Base-by-base conservation (phyloP, 495 filamentous ascomycete genomes). In the Talaromyces borbonicus region DNA sequence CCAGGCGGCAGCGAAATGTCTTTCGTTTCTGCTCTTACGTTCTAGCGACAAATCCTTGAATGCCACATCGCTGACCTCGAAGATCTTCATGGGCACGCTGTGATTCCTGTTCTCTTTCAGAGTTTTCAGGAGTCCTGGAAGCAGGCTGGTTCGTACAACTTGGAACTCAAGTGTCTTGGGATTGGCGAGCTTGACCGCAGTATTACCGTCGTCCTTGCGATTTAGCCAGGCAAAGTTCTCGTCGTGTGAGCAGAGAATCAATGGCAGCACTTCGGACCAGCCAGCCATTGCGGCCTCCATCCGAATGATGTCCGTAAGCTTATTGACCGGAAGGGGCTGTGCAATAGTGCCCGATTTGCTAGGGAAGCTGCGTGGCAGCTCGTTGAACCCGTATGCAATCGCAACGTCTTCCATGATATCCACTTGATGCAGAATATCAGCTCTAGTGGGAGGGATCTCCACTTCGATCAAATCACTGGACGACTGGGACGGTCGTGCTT, bases 401-500 rank as follows among this genome's bases (percentile, higher is more conserved):
- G 88, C 92, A 14, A 92, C 80, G 63, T 99, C 92, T 65, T 99
- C 92, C 92, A 99, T 97, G 55, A 99, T 87, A 61, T 99, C 92
- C 52, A 85, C 89, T 61, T 95, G 83, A 64, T 99, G 93, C 15
- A 99, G 77, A 16, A 99, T 83, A 65, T 97, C 92, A 5, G 92
- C 90, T 20, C 92, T 81, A 31, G 87, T 96, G 20, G 88, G 79
- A 8, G 92, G 92, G 31, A 97, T 74, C 25, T 79, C 73, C 18
- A 96, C 81, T 47, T 90, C 80, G 51, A 97, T 75, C 29, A 84
- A 58, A 50, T 85, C 75, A 19, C 69, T 56, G 47, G 83, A 72
- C 43, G 72, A 60, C 16, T 60, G 56, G 0, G 87, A 90, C 14
- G 90, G 88, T 41, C 71, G 74, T 30, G 88, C 87, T 8, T 58